Conservation (phyloP, 169 alveolate genomes). For the Sarcocystis neurona region DNA sequence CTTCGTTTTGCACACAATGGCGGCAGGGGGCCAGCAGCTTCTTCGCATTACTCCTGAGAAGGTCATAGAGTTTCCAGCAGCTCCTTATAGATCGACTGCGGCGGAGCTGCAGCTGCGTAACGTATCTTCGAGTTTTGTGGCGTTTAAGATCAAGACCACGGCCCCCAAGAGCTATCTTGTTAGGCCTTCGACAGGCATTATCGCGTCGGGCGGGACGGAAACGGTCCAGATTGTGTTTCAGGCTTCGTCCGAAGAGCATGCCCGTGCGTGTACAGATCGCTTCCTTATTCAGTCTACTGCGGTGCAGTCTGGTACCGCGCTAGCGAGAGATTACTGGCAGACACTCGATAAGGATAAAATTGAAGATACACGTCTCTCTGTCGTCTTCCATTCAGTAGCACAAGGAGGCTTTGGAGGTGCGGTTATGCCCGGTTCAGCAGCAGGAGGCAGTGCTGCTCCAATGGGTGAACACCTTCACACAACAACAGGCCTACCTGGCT, state of each 20-base stretch:
- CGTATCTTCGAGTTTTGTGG: conserved; percentile 66
- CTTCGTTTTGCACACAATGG: too few relatives aligned
- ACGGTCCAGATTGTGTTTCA: conserved; percentile 64
- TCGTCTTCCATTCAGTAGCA: conserved; percentile 41
- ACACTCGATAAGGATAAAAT: conserved; percentile 58
- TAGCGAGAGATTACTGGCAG: conserved; percentile 71
- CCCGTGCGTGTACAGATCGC: conserved; percentile 67
- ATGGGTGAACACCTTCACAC: too few relatives aligned
- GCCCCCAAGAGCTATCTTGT: conserved; percentile 75
- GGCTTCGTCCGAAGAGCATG: conserved; percentile 68
- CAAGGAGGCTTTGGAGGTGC: conserved; percentile 31
- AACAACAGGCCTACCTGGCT: conserved; percentile 37
- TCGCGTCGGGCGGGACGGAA: conserved; percentile 28
- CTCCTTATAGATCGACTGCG: conserved; percentile 63
- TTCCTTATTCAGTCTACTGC: conserved; percentile 70
- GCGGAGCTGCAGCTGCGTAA: conserved; percentile 65
- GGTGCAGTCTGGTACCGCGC: conserved; percentile 43
- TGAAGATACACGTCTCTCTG: conserved; percentile 68
- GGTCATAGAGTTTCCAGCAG: conserved; percentile 70
- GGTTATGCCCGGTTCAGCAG: conserved; percentile 46
- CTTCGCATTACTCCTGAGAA: conserved; percentile 70
- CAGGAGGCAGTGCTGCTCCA: conserved; percentile 35
- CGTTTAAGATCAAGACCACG: conserved; percentile 73
- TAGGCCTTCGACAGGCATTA: conserved; percentile 67
- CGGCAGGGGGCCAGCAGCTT: too few relatives aligned